Conservation (phyloP, 2,329 filamentous ascomycete genomes). For the Corinectria fuckeliana region DNA sequence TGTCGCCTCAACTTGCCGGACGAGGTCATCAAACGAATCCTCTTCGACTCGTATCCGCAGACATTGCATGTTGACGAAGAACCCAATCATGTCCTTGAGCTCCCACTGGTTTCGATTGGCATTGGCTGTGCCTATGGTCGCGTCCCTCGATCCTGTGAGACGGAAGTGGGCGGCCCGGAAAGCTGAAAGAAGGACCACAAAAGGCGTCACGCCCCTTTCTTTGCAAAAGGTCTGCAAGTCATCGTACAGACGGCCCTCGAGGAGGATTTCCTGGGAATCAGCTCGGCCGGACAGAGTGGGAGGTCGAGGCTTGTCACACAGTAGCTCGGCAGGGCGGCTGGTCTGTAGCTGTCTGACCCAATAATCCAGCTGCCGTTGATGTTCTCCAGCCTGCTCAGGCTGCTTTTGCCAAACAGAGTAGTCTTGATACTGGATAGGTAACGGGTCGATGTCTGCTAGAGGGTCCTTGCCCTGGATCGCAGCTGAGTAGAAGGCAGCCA, state of each 20-base stretch:
- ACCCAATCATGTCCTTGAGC: slow-evolving; percentile 30
- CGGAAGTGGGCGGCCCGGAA: slow-evolving; percentile 36
- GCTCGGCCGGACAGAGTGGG: slow-evolving; percentile 20
- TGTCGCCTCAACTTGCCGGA: slow-evolving; percentile 25
- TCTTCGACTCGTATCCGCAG: slow-evolving; percentile 23
- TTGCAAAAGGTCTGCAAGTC: neutral
- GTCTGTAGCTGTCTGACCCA: slow-evolving; percentile 5
- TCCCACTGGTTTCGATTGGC: slow-evolving; percentile 27
- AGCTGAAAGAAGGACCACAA: slow-evolving; percentile 25
- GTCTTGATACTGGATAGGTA: slow-evolving; percentile 35
- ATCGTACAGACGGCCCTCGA: neutral
- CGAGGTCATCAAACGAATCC: slow-evolving; percentile 20
- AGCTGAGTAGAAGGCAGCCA: slow-evolving; percentile 20
- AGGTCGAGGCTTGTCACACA: slow-evolving; percentile 3
- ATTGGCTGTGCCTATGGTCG: slow-evolving; percentile 29
- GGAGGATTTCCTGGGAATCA: neutral
- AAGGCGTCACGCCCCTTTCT: slow-evolving; percentile 18
- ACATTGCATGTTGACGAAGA: slow-evolving; percentile 36
- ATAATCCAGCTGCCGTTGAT: slow-evolving; percentile 14
- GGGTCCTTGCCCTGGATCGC: slow-evolving; percentile 21
- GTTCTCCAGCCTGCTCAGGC: slow-evolving; percentile 36
- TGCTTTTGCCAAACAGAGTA: slow-evolving; percentile 27
- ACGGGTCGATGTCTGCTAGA: slow-evolving; percentile 11
- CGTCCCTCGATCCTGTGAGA: slow-evolving; percentile 31
- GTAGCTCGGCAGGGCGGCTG: slow-evolving; percentile 13